Percentiles rank a stretch among this genome's conserved stretches.
Evolutionary conservation across 2,329 filamentous ascomycete species (phyloP).

Genomic region (Aspergillus jensenii): DNA sequence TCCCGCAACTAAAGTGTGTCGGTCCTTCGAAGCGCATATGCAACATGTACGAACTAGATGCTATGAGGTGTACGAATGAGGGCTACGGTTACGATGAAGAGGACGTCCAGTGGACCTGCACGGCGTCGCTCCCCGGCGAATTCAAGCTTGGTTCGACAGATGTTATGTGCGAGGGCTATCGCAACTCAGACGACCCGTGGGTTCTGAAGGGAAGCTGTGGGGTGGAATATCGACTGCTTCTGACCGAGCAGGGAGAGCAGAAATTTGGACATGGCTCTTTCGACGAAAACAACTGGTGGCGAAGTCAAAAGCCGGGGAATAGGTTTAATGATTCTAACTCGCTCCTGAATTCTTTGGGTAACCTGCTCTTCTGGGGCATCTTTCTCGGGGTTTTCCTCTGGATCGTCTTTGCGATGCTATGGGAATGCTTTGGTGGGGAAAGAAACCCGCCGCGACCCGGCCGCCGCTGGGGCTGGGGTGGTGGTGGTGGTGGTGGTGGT

Average conservation of each 20-base stretch:
- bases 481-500: conserved; percentile 29
- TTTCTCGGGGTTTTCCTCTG: conserved; percentile 28
- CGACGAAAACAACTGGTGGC: conserved; percentile 3
- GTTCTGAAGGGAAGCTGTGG: conserved; percentile 91
- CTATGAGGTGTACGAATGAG: conserved; percentile 87
- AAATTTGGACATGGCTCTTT: conserved; percentile 55
- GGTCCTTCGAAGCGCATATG: conserved; percentile 63
- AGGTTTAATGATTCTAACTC: background rate
- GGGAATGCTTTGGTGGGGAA: conserved; percentile 24
- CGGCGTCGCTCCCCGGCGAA: conserved; percentile 60
- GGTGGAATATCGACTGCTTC: conserved; percentile 78
- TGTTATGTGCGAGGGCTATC: conserved; percentile 89
- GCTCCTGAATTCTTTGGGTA: conserved; percentile 18
- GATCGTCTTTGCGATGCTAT: conserved; percentile 27
- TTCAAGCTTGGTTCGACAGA: conserved; percentile 82
- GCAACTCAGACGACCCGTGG: conserved; percentile 72
- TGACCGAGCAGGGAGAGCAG: conserved; percentile 74
- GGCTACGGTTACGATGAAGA: conserved; percentile 75
- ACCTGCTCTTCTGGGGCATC: conserved; percentile 36
- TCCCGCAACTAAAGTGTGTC: conserved; percentile 77
- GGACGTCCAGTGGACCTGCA: conserved; percentile 90
- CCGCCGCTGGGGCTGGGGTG: conserved; percentile 35
- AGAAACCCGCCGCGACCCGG: conserved; percentile 29
- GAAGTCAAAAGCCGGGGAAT: background rate
- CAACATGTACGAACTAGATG: conserved; percentile 70